Conservation (phyloP, 257 asterid genomes). For the Solanum stenotomum region DNA sequence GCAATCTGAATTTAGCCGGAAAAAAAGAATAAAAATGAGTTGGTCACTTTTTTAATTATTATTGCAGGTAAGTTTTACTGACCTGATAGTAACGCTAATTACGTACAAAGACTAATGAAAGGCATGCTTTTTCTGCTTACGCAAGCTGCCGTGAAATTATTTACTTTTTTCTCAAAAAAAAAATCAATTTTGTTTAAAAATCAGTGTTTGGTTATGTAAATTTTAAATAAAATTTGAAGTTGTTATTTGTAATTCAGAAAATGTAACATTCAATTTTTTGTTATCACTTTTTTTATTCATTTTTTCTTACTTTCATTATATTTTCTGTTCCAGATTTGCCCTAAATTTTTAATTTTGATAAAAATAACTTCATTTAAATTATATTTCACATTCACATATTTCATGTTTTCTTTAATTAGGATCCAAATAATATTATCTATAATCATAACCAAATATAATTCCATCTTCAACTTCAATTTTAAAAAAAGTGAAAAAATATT, state of each 20-base stretch:
- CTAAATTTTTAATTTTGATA: background rate
- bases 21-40: background rate
- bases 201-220: background rate
- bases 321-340: background rate
- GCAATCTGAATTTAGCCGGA: fast-evolving
- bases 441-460: background rate
- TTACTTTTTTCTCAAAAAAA: background rate
- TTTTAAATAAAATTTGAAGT: background rate
- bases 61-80: background rate
- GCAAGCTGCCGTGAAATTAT: background rate
- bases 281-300: background rate
- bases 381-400: background rate
- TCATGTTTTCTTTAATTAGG: background rate
- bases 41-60: background rate
- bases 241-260: background rate
- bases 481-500: background rate
- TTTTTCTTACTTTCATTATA: background rate
- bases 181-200: background rate
- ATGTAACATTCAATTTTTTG: background rate
- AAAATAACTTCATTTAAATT: background rate
- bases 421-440: background rate
- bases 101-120: background rate
- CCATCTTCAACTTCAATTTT: background rate
- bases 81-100: background rate
- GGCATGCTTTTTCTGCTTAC: background rate